Evolutionary conservation across 2,329 filamentous ascomycete species (phyloP).

Genomic region (Colletotrichum sp.): DNA sequence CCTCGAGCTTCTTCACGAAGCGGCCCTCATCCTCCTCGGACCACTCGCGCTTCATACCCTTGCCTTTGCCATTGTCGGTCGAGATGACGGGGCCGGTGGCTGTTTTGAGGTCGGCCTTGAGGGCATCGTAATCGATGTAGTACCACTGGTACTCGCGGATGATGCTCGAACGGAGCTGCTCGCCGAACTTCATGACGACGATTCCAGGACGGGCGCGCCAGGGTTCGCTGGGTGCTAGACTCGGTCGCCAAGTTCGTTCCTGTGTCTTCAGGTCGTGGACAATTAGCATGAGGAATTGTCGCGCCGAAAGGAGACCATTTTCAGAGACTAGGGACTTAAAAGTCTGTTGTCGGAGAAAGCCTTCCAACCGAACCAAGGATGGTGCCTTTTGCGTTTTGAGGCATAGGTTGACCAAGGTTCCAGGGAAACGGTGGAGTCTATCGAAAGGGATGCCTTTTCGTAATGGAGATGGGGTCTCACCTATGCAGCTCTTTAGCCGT

Average conservation of each 20-base stretch:
- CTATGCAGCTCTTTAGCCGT: not conserved
- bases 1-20: slow-evolving; percentile 87
- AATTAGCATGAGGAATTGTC: slow-evolving; percentile 51
- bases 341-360: not conserved
- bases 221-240: slow-evolving; percentile 26
- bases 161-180: slow-evolving; percentile 93
- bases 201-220: slow-evolving; percentile 53
- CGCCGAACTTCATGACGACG: slow-evolving; percentile 84
- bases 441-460: not conserved
- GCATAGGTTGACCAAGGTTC: not conserved
- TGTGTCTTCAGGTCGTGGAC: slow-evolving; percentile 54
- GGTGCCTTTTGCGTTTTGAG: not conserved
- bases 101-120: slow-evolving; percentile 86
- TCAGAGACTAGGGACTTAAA: slow-evolving; percentile 14
- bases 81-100: slow-evolving; percentile 56
- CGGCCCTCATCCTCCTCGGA: slow-evolving; percentile 88
- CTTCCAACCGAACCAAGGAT: not conserved
- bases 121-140: slow-evolving; percentile 96
- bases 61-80: slow-evolving; percentile 31
- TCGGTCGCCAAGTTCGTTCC: slow-evolving; percentile 45
- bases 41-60: slow-evolving; percentile 66
- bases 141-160: slow-evolving; percentile 98
- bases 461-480: not conserved
- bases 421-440: not conserved
- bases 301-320: not conserved